These are phyloP conservation scores for Creolimax fragrantissima DNA, from an alignment of 78 protist species.

Conservation along the genomic window DNA sequence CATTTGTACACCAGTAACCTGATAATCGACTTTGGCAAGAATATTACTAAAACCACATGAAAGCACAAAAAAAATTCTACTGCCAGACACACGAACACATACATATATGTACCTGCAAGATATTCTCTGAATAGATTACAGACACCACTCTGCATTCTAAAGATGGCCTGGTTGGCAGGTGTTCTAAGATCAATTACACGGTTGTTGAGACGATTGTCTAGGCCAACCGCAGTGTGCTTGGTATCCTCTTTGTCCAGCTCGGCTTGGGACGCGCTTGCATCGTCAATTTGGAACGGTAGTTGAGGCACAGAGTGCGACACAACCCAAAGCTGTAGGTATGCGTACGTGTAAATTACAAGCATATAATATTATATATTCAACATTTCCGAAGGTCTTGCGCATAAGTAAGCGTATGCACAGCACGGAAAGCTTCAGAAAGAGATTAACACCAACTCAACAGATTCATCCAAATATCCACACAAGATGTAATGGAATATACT, in stretches of 20 bases:
- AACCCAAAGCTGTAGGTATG: slow-evolving; percentile 20
- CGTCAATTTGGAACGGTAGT: slow-evolving; percentile 73
- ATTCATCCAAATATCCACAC: no score
- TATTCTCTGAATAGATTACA: slow-evolving; percentile 12
- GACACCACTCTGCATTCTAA: slow-evolving; percentile 56
- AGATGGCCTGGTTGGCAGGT: slow-evolving; percentile 85
- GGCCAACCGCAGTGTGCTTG: slow-evolving; percentile 38
- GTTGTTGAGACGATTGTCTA: slow-evolving; percentile 74
- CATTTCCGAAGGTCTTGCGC: no score
- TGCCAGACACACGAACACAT: neutral
- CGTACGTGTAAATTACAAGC: no score
- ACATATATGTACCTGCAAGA: neutral
- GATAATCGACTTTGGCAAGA: neutral
- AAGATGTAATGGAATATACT: no score
- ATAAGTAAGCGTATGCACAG: no score
- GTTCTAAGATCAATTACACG: slow-evolving; percentile 82
- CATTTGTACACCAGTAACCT: neutral
- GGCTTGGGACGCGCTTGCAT: slow-evolving; percentile 48
- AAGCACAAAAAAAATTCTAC: neutral
- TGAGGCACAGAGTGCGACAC: slow-evolving; percentile 1
- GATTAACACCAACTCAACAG: no score
- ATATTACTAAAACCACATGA: neutral
- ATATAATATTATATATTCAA: no score
- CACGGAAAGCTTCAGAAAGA: no score
- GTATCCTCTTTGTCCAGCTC: neutral